Base-by-base conservation (phyloP, 78 protist genomes). In the Guillardia theta region DNA sequence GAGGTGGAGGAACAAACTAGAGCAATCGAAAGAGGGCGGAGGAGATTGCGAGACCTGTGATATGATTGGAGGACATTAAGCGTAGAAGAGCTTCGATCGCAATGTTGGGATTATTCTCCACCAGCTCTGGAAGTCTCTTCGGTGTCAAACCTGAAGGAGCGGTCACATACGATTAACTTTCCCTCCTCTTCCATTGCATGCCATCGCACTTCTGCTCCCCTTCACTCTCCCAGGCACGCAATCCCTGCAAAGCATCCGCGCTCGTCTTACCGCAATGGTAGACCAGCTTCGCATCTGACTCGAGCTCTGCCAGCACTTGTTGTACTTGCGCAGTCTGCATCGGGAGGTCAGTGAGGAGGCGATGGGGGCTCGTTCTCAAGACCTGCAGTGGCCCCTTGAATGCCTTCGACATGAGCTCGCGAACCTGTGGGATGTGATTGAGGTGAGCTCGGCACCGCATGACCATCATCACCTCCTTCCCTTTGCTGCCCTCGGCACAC, bases 101-200 rank as follows among this genome's bases (percentile, higher is more conserved):
- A 18, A 98, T 94, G 10, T 62, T n/a, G 1, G 98, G 97, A 88
- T 97, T 98, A 93, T 95, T 94, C 64, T 98, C 98, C 21, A 97
- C 97, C 27, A 97, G 97, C 45, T 77, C 94, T 15, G 96, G 97
- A 3, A 6, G 70, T 0, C 27, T 30, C 21, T 6, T 88, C n/a
- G n/a, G n/a, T n/a, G n/a, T n/a, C n/a, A n/a, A 10, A 50, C 62
- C 10, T 19, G 18, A 10, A 10, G 62, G 62, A 10, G 62, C 18
- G 62, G 30, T 18, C 30, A 10, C 30, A 18, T 10, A 10, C 62
- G 30, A 10, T 18, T n/a, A n/a, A n/a, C n/a, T n/a, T n/a, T n/a
- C n/a, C n/a, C n/a, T n/a, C n/a, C n/a, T n/a, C n/a, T n/a, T n/a
- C n/a, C n/a, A n/a, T n/a, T n/a, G n/a, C n/a, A n/a, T n/a, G n/a